phyloP scores from a whole-genome alignment of 306 rosid genomes.

The Rubus parviflorus region DNA sequence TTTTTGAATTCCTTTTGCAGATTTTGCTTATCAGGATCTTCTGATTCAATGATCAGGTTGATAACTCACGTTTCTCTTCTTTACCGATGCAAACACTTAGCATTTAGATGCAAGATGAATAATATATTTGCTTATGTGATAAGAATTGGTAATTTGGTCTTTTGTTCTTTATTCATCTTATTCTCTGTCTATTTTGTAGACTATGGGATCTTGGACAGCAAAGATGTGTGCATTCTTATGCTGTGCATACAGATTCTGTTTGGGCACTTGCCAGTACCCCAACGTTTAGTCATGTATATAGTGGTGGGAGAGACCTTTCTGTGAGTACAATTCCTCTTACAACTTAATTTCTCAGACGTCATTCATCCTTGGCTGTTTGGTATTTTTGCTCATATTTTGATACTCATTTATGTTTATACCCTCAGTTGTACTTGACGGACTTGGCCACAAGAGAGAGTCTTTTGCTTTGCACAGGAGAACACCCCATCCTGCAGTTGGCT shows the following conservation, averaged over 20 bases:
- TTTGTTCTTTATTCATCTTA: constrained; percentile 16
- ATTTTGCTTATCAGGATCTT: constrained; percentile 95
- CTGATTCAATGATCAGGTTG: constrained; percentile 99
- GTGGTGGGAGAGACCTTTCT: constrained; percentile 97
- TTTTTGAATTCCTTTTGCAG: constrained; percentile 48
- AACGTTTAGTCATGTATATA: constrained; percentile 90
- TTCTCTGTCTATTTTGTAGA: constrained; percentile 45
- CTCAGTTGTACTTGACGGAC: constrained; percentile 93
- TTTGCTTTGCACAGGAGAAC: constrained; percentile 86
- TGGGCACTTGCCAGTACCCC: constrained; percentile 99
- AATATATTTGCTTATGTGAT: constrained; percentile 1
- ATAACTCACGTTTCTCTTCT: constrained; percentile 11
- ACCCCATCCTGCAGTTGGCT: constrained; percentile 84
- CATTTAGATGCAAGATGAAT: neutral
- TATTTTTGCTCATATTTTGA: constrained; percentile 38
- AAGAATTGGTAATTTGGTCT: neutral
- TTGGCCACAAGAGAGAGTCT: constrained; percentile 97
- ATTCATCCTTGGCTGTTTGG: constrained; percentile 14
- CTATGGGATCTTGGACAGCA: constrained; percentile 99
- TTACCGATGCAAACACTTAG: neutral
- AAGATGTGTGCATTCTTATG: constrained; percentile 96
- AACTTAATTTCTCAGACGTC: constrained; percentile 3
- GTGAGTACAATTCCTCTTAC: constrained; percentile 60
- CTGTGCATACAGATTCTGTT: constrained; percentile 99
- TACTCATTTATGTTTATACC: constrained; percentile 49